Evolutionary conservation across 495 filamentous ascomycete species (phyloP), one percentile per base, ranked within the genome.

Genomic region (Chlorociboria aeruginascens): DNA sequence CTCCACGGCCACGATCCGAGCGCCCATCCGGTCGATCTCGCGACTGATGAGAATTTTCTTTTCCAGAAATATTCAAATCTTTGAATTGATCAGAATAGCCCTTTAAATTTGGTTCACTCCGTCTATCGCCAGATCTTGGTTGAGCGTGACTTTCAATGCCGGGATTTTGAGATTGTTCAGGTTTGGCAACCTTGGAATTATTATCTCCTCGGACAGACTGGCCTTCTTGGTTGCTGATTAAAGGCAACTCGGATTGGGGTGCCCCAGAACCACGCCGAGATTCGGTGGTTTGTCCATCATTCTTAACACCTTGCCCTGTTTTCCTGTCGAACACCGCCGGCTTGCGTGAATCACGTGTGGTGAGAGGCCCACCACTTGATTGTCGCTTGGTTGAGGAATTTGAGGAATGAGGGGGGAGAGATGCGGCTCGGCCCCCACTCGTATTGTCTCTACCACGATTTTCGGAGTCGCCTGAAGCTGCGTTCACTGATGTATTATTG

Each of bases 1-100:
- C 66, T 46, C 73, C 70, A 43, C 77, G 72, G 43, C 71, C 70
- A 50, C 74, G 70, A 29, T 77, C 73, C 39, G 66, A 50, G 41
- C 74, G 70, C 41, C 65, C 62, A 37, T 77, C 73, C 32, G 57
- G 60, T 37, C 73, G 63, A 47, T 78, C 74, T 36, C 66, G 65
- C 37, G 55, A 17, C n/a, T 50, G 49, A 14, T 33, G 14, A 29
- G 45, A 44, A 31, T 38, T 45, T 0, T 59, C 56, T 42, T 55
- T 59, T 25, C 34, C 45, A 34, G 49, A 49, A 36, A 31, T 40
- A 11, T 29, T 10, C 16, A 30, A 37, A 4, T 54, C 42, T 34
- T 51, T 51, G 10, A 48, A 44, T 33, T 49, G 41, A 9, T 63
- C 59, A 9, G 50, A 37, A n/a, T n/a, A n/a, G 3, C 43, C 40